Base-by-base conservation (phyloP, 2,329 filamentous ascomycete species). In the Aspergillus pseudoglaucus region DNA sequence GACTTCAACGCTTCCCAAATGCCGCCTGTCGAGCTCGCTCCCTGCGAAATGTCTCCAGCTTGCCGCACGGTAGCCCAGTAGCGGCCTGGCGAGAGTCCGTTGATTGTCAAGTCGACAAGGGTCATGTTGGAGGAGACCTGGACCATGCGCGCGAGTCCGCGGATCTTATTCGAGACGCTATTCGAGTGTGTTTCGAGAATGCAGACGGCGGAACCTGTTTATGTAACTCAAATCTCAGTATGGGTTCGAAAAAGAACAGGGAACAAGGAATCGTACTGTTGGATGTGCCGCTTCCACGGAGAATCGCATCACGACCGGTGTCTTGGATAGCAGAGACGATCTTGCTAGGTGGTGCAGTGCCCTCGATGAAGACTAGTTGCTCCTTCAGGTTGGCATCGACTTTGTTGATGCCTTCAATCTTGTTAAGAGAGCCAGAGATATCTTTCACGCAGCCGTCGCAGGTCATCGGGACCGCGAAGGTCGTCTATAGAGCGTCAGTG, bases 391-490 rank as follows among this genome's bases (percentile, higher is more conserved):
- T 87, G 57, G 85, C 89, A 51, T 91, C 81, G 46, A 97, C 84
- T 60, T 88, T 90, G 60, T 78, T 80, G 65, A 97, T 87, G 38
- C 90, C 90, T 61, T 82, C 77, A 39, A 97, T 73, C 62, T 85
- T 83, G 68, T 85, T 80, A 44, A 97, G 74, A 42, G 88, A 84
- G 54, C 81, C 80, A 61, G 89, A 89, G 66, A 98, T 84, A 61
- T 89, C 84, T 69, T 90, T 85, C 68, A 95, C 82, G 74, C 93
- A 97, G 63, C 80, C 77, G 60, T 95, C 85, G 74, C 93, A 97
- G 71, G 84, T 89, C 76, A 97, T 84, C 47, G 90, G 90, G 59
- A 97, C 93, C 54, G 91, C 90, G 70, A 97, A 97, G 55, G 91
- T 85, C 52, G 91, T 95, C 86, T 97, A 59, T 38, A 20, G 44